A percentile compares a stretch with the other conserved stretches of the same genome.
These are phyloP conservation scores for Diphasiastrum complanatum DNA, from an alignment of 83 land plant genomes.

Conservation along the genomic window DNA sequence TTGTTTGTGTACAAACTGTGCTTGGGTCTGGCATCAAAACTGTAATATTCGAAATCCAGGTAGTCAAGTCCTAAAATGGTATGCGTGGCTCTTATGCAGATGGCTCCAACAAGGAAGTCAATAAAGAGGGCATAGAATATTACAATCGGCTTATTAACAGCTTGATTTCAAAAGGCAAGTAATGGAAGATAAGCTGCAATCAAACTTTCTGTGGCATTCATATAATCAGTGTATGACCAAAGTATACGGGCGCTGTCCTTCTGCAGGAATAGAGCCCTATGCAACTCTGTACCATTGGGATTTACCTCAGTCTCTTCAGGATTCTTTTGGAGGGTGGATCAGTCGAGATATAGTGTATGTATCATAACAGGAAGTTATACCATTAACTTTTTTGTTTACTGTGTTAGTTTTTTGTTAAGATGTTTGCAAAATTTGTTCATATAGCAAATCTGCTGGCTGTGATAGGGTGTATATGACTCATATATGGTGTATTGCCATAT, in stretches of 20 bases:
- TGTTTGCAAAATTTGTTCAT: not conserved
- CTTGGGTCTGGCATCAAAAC: too few species aligned
- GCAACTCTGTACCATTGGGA: conserved; percentile 21
- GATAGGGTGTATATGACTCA: not conserved
- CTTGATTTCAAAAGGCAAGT: too few species aligned
- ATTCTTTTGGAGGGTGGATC: conserved; percentile 28
- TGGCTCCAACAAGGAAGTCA: too few species aligned
- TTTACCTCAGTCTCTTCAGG: conserved; percentile 25
- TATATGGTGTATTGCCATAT: too few species aligned
- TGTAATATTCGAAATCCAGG: too few species aligned
- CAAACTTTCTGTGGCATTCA: not conserved
- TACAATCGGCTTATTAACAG: too few species aligned
- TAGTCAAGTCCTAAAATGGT: too few species aligned
- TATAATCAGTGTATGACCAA: not conserved
- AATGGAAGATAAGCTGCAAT: not conserved
- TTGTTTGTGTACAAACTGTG: too few species aligned
- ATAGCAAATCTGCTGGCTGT: not conserved
- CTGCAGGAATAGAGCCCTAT: conserved; percentile 17
- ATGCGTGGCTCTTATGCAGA: too few species aligned
- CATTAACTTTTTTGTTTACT: not conserved
- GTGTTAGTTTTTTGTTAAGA: not conserved
- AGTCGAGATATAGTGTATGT: conserved; percentile 13
- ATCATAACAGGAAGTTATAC: not conserved
- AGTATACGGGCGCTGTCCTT: not conserved
- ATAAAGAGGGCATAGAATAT: too few species aligned